phyloP scores from a whole-genome alignment of 2,329 filamentous ascomycete species.

The Pseudocercospora vitis region DNA sequence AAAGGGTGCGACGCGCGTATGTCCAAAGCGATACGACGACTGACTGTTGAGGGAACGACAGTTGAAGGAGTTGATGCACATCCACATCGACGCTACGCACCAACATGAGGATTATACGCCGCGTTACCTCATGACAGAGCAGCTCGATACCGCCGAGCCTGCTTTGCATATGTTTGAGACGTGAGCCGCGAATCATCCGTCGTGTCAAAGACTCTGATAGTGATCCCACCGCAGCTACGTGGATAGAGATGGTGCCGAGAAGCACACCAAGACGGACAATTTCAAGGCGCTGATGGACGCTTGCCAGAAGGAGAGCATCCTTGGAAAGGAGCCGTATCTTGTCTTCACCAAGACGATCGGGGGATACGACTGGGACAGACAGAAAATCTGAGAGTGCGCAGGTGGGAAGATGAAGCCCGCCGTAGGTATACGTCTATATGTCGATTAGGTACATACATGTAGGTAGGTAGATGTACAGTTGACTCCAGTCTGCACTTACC shows the following conservation, averaged over 20 bases:
- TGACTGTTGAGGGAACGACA: too few species aligned
- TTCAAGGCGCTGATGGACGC: slow-evolving; percentile 24
- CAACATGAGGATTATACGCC: slow-evolving; percentile 27
- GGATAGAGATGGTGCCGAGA: slow-evolving; percentile 22
- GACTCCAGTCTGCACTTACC: too few species aligned
- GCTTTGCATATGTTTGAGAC: slow-evolving; percentile 30
- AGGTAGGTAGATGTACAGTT: too few species aligned
- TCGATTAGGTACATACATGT: too few species aligned
- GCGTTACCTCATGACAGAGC: slow-evolving; percentile 28
- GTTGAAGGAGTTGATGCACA: slow-evolving; percentile 22
- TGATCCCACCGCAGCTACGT: slow-evolving; percentile 19
- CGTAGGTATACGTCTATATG: too few species aligned
- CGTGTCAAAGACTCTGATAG: neutral
- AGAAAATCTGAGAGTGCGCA: slow-evolving; percentile 20
- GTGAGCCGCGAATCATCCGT: slow-evolving; percentile 9
- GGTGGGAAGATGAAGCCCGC: too few species aligned
- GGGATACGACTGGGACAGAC: slow-evolving; percentile 27
- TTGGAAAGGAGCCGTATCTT: slow-evolving; percentile 24
- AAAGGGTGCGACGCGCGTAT: too few species aligned
- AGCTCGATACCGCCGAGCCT: slow-evolving; percentile 24
- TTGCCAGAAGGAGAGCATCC: slow-evolving; percentile 24
- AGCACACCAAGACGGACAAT: slow-evolving; percentile 23
- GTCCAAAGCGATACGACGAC: too few species aligned
- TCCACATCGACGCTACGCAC: slow-evolving; percentile 21
- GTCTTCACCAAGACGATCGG: slow-evolving; percentile 26